These are phyloP conservation scores for Hyaloscypha bicolor DNA, from an alignment of 495 filamentous ascomycete species.

Conservation along the genomic window DNA sequence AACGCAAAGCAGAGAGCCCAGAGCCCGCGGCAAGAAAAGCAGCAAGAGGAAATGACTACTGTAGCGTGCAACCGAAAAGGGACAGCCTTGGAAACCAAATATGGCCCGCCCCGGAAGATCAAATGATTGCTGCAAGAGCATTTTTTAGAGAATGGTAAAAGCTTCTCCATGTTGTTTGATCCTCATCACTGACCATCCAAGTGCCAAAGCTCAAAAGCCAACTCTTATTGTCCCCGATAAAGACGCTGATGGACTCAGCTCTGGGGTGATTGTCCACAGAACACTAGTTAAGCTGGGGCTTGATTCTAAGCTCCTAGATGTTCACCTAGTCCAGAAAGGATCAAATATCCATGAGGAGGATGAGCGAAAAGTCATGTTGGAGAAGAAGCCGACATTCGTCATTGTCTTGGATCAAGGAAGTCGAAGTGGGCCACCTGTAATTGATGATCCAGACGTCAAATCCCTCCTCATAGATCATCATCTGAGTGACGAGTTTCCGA, in stretches of 20 bases:
- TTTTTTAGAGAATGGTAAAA: conserved; percentile 57
- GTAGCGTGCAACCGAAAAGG: neutral
- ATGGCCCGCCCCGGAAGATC: conserved; percentile 55
- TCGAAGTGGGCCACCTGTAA: conserved; percentile 47
- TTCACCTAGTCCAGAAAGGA: conserved; percentile 56
- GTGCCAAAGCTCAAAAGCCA: conserved; percentile 33
- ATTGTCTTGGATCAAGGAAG: conserved; percentile 65
- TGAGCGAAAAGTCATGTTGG: conserved; percentile 48
- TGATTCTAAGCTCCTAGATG: conserved; percentile 43
- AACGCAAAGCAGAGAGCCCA: neutral
- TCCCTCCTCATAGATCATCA: conserved; percentile 64
- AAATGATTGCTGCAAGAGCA: conserved; percentile 47
- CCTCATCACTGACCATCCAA: conserved; percentile 10
- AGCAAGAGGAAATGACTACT: neutral
- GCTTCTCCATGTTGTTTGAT: conserved; percentile 11
- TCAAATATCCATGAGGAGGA: conserved; percentile 49
- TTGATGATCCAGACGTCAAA: conserved; percentile 41
- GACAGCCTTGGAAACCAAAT: conserved; percentile 39
- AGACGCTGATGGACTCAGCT: conserved; percentile 61
- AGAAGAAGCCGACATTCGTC: conserved; percentile 49
- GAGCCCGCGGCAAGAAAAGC: neutral
- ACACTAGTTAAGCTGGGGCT: conserved; percentile 55
- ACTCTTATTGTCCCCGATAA: conserved; percentile 61
- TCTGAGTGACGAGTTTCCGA: conserved; percentile 53
- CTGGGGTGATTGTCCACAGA: conserved; percentile 58